Conservation (phyloP, 345 rosid genomes). For the Boechera divaricarpa region DNA sequence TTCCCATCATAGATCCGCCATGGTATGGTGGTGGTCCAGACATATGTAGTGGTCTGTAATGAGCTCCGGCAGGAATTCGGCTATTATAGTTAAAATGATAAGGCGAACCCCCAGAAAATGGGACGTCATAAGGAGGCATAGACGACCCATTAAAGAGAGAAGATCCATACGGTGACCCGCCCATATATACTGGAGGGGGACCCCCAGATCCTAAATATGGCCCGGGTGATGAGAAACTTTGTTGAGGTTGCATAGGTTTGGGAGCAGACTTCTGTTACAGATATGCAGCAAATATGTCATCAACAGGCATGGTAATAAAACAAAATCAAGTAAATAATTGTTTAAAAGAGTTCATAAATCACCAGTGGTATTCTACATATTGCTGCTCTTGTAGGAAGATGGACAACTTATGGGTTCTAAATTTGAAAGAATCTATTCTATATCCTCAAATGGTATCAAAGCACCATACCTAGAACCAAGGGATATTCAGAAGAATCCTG, state of each 20-base stretch:
- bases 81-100: slow-evolving; percentile 80
- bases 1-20: slow-evolving; percentile 87
- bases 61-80: slow-evolving; percentile 83
- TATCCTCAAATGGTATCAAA: not conserved
- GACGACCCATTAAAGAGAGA: slow-evolving; percentile 81
- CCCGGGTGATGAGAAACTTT: slow-evolving; percentile 66
- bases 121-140: slow-evolving; percentile 83
- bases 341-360: not conserved
- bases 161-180: slow-evolving; percentile 90
- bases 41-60: slow-evolving; percentile 80
- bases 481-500: no score
- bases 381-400: not conserved
- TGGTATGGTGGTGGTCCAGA: slow-evolving; percentile 88
- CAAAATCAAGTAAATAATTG: not conserved
- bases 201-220: slow-evolving; percentile 81
- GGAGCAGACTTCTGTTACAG: slow-evolving; percentile 76
- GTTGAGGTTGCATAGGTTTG: slow-evolving; percentile 76
- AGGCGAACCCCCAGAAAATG: slow-evolving; percentile 91
- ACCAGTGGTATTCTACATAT: not conserved
- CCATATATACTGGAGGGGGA: slow-evolving; percentile 85
- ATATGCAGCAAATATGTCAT: slow-evolving; percentile 23
- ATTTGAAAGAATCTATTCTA: not conserved
- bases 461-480: not conserved
- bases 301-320: slow-evolving; percentile 7
- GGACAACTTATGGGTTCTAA: not conserved